phyloP scores from a whole-genome alignment of 495 filamentous ascomycete genomes.

The Xylaria flabelliformis region DNA sequence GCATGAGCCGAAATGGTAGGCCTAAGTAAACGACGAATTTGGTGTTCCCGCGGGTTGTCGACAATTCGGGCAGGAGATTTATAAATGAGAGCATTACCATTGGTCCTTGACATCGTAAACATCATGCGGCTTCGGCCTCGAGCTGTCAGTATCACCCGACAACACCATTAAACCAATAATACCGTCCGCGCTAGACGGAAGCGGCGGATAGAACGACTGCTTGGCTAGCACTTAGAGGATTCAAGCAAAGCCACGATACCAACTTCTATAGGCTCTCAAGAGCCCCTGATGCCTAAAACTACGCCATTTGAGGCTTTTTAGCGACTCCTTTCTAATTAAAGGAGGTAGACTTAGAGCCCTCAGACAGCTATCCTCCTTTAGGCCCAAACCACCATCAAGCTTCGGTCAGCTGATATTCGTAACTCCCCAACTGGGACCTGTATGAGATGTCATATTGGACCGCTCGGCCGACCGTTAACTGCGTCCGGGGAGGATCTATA shows the following conservation, averaged over 20 bases:
- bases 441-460: constrained; percentile 7
- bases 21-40: not conserved
- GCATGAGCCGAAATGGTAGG: not conserved
- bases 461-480: not conserved
- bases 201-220: not conserved
- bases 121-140: not conserved
- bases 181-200: not conserved
- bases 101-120: constrained; percentile 2
- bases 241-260: constrained; percentile 11
- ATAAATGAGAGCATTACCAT: constrained; percentile 7
- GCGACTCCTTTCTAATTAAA: constrained; percentile 5
- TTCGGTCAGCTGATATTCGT: constrained; percentile 3
- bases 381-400: not conserved
- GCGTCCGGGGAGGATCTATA: not conserved
- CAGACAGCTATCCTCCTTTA: not conserved
- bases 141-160: constrained; percentile 2
- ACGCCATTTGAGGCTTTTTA: constrained; percentile 4
- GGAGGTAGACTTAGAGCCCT: not conserved
- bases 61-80: constrained; percentile 22
- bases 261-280: constrained; percentile 2
- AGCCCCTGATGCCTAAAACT: not conserved
- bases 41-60: not conserved
- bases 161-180: not conserved
- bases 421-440: not conserved
- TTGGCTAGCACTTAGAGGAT: not conserved